Conservation (phyloP, 2,329 filamentous ascomycete genomes). For the Paecilomyces niveus region DNA sequence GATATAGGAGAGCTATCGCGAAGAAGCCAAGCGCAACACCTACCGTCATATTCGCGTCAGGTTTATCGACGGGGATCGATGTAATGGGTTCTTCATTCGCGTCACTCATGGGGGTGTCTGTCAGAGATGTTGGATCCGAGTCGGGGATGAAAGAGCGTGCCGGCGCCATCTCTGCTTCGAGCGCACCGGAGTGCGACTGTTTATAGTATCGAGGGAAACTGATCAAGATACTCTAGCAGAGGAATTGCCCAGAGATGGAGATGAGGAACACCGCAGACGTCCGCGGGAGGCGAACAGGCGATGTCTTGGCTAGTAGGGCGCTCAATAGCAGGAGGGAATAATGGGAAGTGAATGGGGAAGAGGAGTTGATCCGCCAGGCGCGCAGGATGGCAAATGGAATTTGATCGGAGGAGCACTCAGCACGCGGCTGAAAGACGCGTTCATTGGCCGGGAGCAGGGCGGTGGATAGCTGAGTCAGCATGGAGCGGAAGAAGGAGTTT, state of each 20-base stretch:
- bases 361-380: conserved; percentile 16
- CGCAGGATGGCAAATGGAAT: conserved; percentile 27
- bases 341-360: conserved; percentile 5
- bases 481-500: conserved; percentile 14
- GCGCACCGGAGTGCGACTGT: conserved; percentile 19
- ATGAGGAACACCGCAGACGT: neutral
- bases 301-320: neutral
- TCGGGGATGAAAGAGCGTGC: conserved; percentile 22
- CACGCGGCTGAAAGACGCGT: conserved; percentile 22
- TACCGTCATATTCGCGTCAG: conserved; percentile 36
- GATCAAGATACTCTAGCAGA: neutral
- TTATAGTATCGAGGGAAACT: neutral
- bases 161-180: conserved; percentile 33
- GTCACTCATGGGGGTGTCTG: conserved; percentile 43
- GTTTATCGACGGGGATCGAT: conserved; percentile 28
- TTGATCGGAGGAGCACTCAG: conserved; percentile 13
- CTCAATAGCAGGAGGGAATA: neutral
- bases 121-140: conserved; percentile 36
- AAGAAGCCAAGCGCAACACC: conserved; percentile 9
- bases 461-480: conserved; percentile 19
- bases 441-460: conserved; percentile 24
- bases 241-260: neutral
- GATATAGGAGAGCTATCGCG: conserved; percentile 1
- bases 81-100: conserved; percentile 27
- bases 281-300: neutral